A percentile compares a stretch with the other conserved stretches of the same genome.
phyloP scores from a whole-genome alignment of 2,329 filamentous ascomycete genomes.

The Fusarium hostae region DNA sequence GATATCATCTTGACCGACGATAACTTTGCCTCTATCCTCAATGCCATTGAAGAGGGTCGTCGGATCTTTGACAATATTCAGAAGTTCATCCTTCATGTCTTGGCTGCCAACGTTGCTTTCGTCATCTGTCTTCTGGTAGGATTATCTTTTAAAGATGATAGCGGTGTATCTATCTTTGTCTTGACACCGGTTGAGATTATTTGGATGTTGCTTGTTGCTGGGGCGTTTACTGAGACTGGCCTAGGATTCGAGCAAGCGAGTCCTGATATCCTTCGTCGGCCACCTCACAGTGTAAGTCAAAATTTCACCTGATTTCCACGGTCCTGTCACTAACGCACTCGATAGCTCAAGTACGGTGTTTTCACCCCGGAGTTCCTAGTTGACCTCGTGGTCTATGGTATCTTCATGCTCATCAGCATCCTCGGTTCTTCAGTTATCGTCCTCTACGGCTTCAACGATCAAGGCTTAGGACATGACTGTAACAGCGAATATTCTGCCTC shows the following conservation, averaged over 20 bases:
- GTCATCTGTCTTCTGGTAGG: constrained; percentile 74
- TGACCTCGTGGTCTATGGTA: constrained; percentile 72
- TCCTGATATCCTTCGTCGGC: constrained; percentile 72
- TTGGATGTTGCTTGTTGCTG: constrained; percentile 81
- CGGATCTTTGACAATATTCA: constrained; percentile 78
- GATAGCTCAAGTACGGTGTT: constrained; percentile 60
- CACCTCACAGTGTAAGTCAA: constrained; percentile 56
- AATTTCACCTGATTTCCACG: background rate
- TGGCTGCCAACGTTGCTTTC: constrained; percentile 75
- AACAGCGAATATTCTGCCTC: constrained; percentile 62
- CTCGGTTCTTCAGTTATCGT: constrained; percentile 68
- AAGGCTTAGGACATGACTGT: constrained; percentile 67
- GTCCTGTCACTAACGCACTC: background rate
- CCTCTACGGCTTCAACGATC: constrained; percentile 64
- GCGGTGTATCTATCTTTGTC: constrained; percentile 74
- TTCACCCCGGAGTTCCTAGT: constrained; percentile 72
- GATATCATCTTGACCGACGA: constrained; percentile 76
- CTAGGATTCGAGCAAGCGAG: constrained; percentile 75
- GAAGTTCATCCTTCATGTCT: constrained; percentile 74
- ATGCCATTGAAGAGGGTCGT: constrained; percentile 70
- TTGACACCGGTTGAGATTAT: constrained; percentile 77
- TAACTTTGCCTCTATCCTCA: constrained; percentile 65
- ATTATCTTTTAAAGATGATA: constrained; percentile 73
- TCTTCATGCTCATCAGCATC: constrained; percentile 71
- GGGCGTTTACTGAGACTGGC: constrained; percentile 76